Base-by-base conservation (phyloP, 2,329 filamentous ascomycete species). In the Leptographium lundbergii region DNA sequence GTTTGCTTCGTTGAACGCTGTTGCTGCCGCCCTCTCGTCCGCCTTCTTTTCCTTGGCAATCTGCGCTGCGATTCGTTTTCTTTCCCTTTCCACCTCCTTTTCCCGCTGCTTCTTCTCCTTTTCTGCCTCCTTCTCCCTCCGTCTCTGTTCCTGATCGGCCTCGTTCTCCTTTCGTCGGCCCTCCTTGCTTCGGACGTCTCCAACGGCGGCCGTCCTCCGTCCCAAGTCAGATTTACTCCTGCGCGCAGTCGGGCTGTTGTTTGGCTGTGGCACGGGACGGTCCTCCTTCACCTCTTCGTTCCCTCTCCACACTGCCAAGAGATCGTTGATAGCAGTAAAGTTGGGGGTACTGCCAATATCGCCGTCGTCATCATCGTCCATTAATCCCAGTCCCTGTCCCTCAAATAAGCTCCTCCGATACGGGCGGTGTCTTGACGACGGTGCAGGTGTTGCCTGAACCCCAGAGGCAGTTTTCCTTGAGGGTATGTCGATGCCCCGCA, bases 1-100 rank as follows among this genome's bases (percentile, higher is more conserved):
- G 71, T 92, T 92, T 50, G 84, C 87, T 62, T 88, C 84, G 3
- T 82, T 82, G 25, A 91, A 72, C 9, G 88, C 86, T 7, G 81
- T 80, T 13, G 81, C 82, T 3, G 76, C 75, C 63, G 85, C 79
- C 65, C 86, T 89, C 63, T 89, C 82, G 7, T 73, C 72, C 0
- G 77, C 78, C 63, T 81, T 87, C 56, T 81, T 76, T 59, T 84
- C 82, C 65, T 82, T 88, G 55, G 79, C 78, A 0, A 75, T 70
- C 56, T 84, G 78, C 54, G 78, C 83, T 59, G 85, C 81, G 3
- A 74, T 70, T 45, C 79, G 77, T 63, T 82, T 81, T 25, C 73
- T 73, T 60, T 81, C 79, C 61, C 77, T 82, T 51, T 84, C 78
- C 0, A 75, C 71, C 58, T 84, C 77, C 55, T 78, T 84, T 60